phyloP scores from a whole-genome alignment of 306 rosid genomes.

The Prunus mume region DNA sequence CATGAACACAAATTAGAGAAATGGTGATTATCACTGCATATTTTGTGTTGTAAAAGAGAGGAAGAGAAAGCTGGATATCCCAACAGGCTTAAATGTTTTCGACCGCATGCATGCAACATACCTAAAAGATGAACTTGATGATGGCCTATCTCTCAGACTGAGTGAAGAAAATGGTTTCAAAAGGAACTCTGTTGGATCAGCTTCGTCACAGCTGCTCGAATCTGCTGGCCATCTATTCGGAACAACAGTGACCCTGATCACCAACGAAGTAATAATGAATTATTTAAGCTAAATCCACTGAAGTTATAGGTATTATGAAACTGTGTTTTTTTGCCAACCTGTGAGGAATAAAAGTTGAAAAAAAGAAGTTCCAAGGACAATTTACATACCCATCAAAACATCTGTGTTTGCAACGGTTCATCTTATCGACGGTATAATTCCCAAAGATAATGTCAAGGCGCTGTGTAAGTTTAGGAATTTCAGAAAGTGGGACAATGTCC shows the following conservation, averaged over 20 bases:
- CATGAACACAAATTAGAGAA: neutral
- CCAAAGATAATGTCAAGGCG: slow-evolving; percentile 24
- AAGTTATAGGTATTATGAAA: no score
- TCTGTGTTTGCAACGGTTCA: slow-evolving; percentile 34
- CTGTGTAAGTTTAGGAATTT: slow-evolving; percentile 21
- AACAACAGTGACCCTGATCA: slow-evolving; percentile 20
- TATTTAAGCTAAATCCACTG: neutral
- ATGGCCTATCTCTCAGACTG: neutral
- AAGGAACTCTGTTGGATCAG: neutral
- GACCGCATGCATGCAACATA: neutral
- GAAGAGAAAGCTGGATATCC: no score
- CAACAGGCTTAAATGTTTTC: no score
- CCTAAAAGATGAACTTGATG: slow-evolving; percentile 13
- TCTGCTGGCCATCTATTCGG: slow-evolving; percentile 32
- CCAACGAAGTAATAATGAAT: neutral
- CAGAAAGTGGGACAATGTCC: slow-evolving; percentile 38
- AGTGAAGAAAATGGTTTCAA: slow-evolving; percentile 20
- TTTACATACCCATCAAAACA: slow-evolving; percentile 31
- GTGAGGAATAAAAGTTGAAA: neutral
- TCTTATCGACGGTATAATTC: slow-evolving; percentile 30
- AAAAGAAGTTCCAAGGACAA: neutral
- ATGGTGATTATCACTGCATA: neutral
- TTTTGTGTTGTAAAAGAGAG: no score
- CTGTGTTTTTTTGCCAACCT: neutral
- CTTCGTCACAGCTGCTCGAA: neutral